Conservation (phyloP, 2,329 filamentous ascomycete genomes). For the Gnomoniopsis smithogilvyi region DNA sequence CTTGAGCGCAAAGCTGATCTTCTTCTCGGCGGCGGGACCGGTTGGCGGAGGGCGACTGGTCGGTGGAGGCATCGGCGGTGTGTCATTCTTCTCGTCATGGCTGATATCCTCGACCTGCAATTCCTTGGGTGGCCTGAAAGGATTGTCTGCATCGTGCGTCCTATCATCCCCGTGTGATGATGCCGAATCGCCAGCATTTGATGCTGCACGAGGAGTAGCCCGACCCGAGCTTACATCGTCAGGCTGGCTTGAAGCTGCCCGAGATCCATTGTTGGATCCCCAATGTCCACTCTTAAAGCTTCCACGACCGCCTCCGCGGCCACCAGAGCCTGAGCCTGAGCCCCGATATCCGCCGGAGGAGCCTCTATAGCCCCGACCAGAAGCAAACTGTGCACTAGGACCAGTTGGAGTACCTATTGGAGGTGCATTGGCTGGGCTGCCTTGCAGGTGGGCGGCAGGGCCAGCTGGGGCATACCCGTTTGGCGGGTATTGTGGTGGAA, state of each 20-base stretch:
- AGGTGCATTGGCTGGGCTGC: conserved; percentile 44
- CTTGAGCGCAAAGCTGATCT: conserved; percentile 95
- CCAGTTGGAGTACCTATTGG: conserved; percentile 55
- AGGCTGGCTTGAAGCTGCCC: conserved; percentile 23
- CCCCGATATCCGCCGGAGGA: conserved; percentile 52
- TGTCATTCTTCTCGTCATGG: conserved; percentile 42
- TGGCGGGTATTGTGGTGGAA: conserved; percentile 58
- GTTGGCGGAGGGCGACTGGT: conserved; percentile 47
- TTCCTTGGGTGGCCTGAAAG: conserved; percentile 63
- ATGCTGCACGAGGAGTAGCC: conserved; percentile 19
- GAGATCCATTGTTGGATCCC: conserved; percentile 49
- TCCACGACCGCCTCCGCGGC: conserved; percentile 53
- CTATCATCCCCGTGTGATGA: conserved; percentile 33
- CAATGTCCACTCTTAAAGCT: conserved; percentile 68
- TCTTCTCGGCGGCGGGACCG: conserved; percentile 54
- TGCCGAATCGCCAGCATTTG: conserved; percentile 11
- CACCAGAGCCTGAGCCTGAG: conserved; percentile 48
- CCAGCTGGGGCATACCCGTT: conserved; percentile 43
- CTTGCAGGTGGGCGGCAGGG: conserved; percentile 53
- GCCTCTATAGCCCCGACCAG: conserved; percentile 47
- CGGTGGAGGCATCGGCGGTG: conserved; percentile 53
- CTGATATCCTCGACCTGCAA: conserved; percentile 61
- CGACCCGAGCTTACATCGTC: conserved; percentile 27
- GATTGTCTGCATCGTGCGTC: conserved; percentile 50
- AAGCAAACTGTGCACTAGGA: conserved; percentile 52